Evolutionary conservation across 208 protist species (phyloP).

Genomic region (Crithidia mellificae): DNA sequence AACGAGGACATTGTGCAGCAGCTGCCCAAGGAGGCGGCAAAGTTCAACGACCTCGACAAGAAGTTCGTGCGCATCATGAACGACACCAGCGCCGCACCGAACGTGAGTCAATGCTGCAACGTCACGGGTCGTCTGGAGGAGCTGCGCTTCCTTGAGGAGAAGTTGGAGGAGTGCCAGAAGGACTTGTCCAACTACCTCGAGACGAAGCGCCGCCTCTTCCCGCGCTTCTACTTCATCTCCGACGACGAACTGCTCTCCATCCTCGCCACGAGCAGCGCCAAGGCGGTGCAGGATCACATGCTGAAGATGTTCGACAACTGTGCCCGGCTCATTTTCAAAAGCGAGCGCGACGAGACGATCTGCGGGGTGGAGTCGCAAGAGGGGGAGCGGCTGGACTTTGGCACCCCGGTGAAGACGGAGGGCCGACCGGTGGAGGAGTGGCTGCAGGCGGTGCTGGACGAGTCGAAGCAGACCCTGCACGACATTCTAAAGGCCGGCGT

Average conservation of each 20-base stretch:
- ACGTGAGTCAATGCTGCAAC: slow-evolving; percentile 94
- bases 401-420: slow-evolving; percentile 84
- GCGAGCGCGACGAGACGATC: slow-evolving; percentile 87
- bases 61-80: slow-evolving; percentile 97
- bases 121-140: slow-evolving; percentile 91
- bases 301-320: slow-evolving; percentile 99
- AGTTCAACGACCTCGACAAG: slow-evolving; percentile 97
- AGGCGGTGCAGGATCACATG: slow-evolving; percentile 98
- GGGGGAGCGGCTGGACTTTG: slow-evolving; percentile 94
- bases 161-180: slow-evolving; percentile 98
- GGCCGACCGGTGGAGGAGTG: slow-evolving; percentile 96
- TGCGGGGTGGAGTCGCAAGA: slow-evolving; percentile 97
- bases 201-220: slow-evolving; percentile 97
- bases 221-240: slow-evolving; percentile 99
- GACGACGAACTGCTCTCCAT: slow-evolving; percentile 99
- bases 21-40: slow-evolving; percentile 97
- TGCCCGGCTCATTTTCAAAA: slow-evolving; percentile 94
- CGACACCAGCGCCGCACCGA: slow-evolving; percentile 90
- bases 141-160: slow-evolving; percentile 90
- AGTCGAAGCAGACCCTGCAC: slow-evolving; percentile 94
- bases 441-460: slow-evolving; percentile 96
- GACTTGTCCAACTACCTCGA: slow-evolving; percentile 98
- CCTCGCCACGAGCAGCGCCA: slow-evolving; percentile 94
- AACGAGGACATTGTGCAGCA: slow-evolving; percentile 98
- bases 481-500: slow-evolving; percentile 97